Conservation (phyloP, 1,284 basidiomycete species). For the Malassezia vespertilionis region DNA sequence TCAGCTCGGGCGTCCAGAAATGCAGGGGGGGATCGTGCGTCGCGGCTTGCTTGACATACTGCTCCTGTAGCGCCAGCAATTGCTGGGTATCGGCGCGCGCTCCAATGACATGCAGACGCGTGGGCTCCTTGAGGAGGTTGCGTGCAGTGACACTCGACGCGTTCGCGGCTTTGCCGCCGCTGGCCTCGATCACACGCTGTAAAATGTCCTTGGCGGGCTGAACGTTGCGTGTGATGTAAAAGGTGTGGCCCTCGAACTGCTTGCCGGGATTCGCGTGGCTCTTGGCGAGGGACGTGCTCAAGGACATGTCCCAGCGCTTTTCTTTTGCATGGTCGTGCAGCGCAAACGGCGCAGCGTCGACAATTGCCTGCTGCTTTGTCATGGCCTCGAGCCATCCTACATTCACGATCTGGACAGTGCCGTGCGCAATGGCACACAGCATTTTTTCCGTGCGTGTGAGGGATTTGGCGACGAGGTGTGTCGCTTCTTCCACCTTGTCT, state of each 20-base stretch:
- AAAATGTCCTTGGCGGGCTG: slow-evolving; percentile 15
- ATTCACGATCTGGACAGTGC: slow-evolving; percentile 16
- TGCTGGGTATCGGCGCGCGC: slow-evolving; percentile 7
- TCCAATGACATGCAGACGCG: slow-evolving; percentile 14
- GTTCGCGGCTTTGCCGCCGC: slow-evolving; percentile 10
- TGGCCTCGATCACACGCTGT: slow-evolving; percentile 15
- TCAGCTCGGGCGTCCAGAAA: slow-evolving; percentile 19
- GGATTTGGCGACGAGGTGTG: slow-evolving; percentile 16
- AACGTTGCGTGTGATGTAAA: slow-evolving; percentile 11
- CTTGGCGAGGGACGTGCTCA: slow-evolving; percentile 5
- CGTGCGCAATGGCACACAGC: slow-evolving; percentile 20
- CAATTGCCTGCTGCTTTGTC: slow-evolving; percentile 2
- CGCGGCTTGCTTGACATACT: slow-evolving; percentile 2
- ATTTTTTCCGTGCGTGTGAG: slow-evolving; percentile 23
- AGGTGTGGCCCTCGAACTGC: slow-evolving; percentile 14
- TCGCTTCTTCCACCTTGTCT: slow-evolving; percentile 15
- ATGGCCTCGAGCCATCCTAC: slow-evolving; percentile 16
- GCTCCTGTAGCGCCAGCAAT: slow-evolving; percentile 4
- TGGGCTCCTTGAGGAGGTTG: background rate
- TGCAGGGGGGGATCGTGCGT: background rate
- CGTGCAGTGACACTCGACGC: background rate
- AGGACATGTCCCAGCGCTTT: slow-evolving; percentile 10
- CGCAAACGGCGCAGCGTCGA: slow-evolving; percentile 11
- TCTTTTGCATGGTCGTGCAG: slow-evolving; percentile 17
- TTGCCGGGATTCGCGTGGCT: slow-evolving; percentile 8